Evolutionary conservation across 2,329 filamentous ascomycete species (phyloP).

Genomic region (Amauroascus verrucosus): DNA sequence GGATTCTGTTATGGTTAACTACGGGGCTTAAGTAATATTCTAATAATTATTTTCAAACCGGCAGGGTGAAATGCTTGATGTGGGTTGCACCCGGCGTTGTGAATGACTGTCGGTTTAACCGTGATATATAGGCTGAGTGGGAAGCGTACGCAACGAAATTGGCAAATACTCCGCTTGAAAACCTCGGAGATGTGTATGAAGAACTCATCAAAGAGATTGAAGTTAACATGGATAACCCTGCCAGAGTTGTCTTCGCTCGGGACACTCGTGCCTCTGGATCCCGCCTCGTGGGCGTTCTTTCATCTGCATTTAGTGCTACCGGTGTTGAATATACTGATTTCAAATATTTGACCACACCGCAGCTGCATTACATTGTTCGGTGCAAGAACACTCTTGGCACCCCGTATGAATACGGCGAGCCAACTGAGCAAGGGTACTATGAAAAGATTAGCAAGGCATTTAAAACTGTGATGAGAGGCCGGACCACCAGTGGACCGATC

Average conservation of each 20-base stretch:
- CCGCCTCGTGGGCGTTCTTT: conserved; percentile 66
- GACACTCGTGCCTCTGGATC: conserved; percentile 91
- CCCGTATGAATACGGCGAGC: conserved; percentile 74
- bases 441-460: conserved; percentile 82
- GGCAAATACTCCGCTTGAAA: conserved; percentile 70
- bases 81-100: conserved; percentile 33
- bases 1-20: conserved; percentile 1
- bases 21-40: neutral
- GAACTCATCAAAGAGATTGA: conserved; percentile 64
- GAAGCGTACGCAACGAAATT: conserved; percentile 78
- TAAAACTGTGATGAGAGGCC: conserved; percentile 66
- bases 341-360: conserved; percentile 90
- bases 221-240: conserved; percentile 59
- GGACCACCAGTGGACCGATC: conserved; percentile 61
- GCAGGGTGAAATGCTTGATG: conserved; percentile 88
- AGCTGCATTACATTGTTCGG: conserved; percentile 91
- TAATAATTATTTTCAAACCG: conserved; percentile 16
- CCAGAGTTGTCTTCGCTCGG: conserved; percentile 77
- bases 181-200: conserved; percentile 67
- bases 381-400: conserved; percentile 89
- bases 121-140: conserved; percentile 58
- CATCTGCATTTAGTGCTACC: conserved; percentile 67
- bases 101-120: conserved; percentile 4
- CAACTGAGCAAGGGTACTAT: conserved; percentile 88
- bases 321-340: conserved; percentile 68